Evolutionary conservation across 768 basidiomycete species (phyloP).

Genomic region (Hydnomerulius pinastri): DNA sequence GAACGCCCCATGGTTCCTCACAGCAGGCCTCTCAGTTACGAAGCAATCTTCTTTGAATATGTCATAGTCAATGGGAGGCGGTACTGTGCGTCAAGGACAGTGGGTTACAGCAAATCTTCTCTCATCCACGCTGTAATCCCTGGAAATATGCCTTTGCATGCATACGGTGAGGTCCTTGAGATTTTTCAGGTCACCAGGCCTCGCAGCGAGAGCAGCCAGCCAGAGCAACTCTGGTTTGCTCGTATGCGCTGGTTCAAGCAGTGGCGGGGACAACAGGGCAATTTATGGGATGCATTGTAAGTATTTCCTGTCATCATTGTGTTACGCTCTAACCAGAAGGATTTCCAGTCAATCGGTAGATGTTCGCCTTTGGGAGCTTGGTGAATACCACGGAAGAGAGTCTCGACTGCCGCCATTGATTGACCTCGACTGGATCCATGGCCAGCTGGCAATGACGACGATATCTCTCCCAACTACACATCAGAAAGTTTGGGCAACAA

Average conservation of each 20-base stretch:
- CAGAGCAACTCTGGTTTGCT: neutral
- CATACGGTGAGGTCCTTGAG: conserved; percentile 4
- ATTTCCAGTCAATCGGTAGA: neutral
- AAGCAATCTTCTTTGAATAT: neutral
- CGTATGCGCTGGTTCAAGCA: conserved; percentile 5
- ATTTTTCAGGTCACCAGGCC: conserved; percentile 2
- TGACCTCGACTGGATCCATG: neutral
- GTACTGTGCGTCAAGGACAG: neutral
- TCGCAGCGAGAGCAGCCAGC: neutral
- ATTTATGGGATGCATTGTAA: too few relatives aligned
- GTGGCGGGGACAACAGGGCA: too few relatives aligned
- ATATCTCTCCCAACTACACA: neutral
- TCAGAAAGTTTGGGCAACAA: conserved; percentile 4
- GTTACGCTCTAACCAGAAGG: neutral
- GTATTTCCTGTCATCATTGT: too few relatives aligned
- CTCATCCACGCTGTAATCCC: neutral
- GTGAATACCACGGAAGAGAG: neutral
- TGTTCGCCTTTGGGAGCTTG: conserved; percentile 6
- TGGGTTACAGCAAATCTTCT: neutral
- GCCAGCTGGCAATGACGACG: neutral
- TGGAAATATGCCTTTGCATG: neutral
- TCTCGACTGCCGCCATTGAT: neutral
- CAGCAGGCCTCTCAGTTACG: neutral
- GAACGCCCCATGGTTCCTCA: neutral
- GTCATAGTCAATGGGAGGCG: neutral